Percentiles rank a stretch among this genome's conserved stretches.
phyloP scores from a whole-genome alignment of 176 grass and related monocot genomes.

The barley (Hordeum vulgare) region MorexV3_pseudomolecules_assembly NC_058522.1:374278449-374278948 shows the following conservation, averaged over 20 bases:
- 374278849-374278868: too few relatives aligned
- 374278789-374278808: not conserved
- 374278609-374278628: not conserved
- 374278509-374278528: not conserved
- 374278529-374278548: not conserved
- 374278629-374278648: not conserved
- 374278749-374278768: not conserved
- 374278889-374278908: too few relatives aligned
- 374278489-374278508: not conserved
- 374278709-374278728: too few relatives aligned
- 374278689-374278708: not conserved
- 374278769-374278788: not conserved
- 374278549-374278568: not conserved
- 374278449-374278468: not conserved
- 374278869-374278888: too few relatives aligned
- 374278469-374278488: not conserved
- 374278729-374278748: not conserved
- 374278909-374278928: too few relatives aligned
- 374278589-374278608: not conserved
- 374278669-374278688: not conserved
- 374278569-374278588: not conserved
- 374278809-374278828: not conserved
- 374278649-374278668: not conserved
- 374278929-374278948: too few relatives aligned
- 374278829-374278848: too few relatives aligned